These are phyloP conservation scores for Fonsecaea pedrosoi DNA, from an alignment of 2,329 filamentous ascomycete species.

Conservation along the genomic window DNA sequence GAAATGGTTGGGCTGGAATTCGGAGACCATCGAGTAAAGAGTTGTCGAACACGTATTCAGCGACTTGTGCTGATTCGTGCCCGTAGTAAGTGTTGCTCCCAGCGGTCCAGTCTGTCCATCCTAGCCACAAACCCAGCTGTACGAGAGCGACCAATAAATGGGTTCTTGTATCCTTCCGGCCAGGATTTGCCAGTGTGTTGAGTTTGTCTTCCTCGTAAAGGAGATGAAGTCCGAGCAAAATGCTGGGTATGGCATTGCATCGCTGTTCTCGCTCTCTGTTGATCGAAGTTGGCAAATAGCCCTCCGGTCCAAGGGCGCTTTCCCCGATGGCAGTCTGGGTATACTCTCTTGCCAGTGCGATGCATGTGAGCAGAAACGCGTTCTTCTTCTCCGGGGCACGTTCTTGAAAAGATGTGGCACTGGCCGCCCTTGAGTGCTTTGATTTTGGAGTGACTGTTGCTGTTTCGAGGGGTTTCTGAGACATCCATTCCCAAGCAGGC, in stretches of 20 bases:
- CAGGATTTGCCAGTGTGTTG: constrained; percentile 63
- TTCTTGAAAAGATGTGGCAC: constrained; percentile 42
- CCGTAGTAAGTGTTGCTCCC: constrained; percentile 62
- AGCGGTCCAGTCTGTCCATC: constrained; percentile 70
- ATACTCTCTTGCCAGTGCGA: constrained; percentile 70
- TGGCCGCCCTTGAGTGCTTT: constrained; percentile 59
- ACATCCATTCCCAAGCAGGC: constrained; percentile 73
- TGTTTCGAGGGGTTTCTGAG: constrained; percentile 1
- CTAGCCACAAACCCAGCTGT: constrained; percentile 82
- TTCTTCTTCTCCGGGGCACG: constrained; percentile 24
- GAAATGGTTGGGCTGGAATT: constrained; percentile 58
- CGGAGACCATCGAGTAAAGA: constrained; percentile 53
- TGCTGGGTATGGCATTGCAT: constrained; percentile 69
- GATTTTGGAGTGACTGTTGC: constrained; percentile 17
- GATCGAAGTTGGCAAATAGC: constrained; percentile 69
- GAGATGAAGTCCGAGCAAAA: constrained; percentile 79
- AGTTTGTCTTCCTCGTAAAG: constrained; percentile 90
- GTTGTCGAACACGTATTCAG: constrained; percentile 64
- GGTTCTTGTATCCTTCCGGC: constrained; percentile 51
- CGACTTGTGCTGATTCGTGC: constrained; percentile 64
- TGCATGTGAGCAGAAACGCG: constrained; percentile 54
- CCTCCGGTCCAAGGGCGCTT: constrained; percentile 59
- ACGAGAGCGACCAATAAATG: constrained; percentile 75
- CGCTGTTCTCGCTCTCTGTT: constrained; percentile 63
- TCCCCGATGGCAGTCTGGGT: constrained; percentile 65